Base-by-base conservation (phyloP, 192 early-diverging fungal genomes). In the Mortierella alpina region DNA sequence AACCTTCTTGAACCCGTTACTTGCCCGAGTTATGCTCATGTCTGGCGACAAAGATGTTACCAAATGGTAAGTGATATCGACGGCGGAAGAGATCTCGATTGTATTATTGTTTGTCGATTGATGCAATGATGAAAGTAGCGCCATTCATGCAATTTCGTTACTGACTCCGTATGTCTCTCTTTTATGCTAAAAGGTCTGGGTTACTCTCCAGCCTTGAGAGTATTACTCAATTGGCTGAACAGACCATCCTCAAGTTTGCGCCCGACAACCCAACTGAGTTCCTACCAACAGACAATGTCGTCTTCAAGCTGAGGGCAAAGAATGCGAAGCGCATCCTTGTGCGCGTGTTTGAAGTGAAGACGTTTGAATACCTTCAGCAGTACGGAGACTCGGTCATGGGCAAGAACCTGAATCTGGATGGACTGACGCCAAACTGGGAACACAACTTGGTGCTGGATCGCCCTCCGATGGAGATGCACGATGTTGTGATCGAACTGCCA, bases 391-490 rank as follows among this genome's bases (percentile, higher is more conserved):
- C 31, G 0, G 23, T 51, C 20, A 52, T 59, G 22, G 74, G 50
- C 6, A 52, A 60, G 70, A 57, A 48, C 20, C 63, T 71, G 59
- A 84, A 80, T 47, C 54, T 88, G 50, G 85, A 88, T 67, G 85
- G 87, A 46, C 55, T 88, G 52, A 83, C 77, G 2, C 85, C 87
- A 39, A 82, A 82, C 58, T 86, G 83, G 81, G 87, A 88, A 13
- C 72, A 73, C 47, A 41, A 78, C 31, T 11, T 84, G 0, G 65
- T 48, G 20, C 20, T 68, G n/a, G 63, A 72, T 6, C 57, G 65
- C 15, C 71, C 73, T 3, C 46, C 73, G 0, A 61, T 86, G 15
- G 66, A 66, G 13, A 81, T 85, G 73, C 74, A 74, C 23, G 68
- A 75, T 1, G 52, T 79, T 17, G 53, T 20, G 14, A 72, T 72